Percentiles rank a stretch among this genome's conserved stretches.
These are phyloP conservation scores for Triticum timopheevii DNA, from an alignment of 176 grass and related monocot genomes.

Conservation along the genomic window DNA sequence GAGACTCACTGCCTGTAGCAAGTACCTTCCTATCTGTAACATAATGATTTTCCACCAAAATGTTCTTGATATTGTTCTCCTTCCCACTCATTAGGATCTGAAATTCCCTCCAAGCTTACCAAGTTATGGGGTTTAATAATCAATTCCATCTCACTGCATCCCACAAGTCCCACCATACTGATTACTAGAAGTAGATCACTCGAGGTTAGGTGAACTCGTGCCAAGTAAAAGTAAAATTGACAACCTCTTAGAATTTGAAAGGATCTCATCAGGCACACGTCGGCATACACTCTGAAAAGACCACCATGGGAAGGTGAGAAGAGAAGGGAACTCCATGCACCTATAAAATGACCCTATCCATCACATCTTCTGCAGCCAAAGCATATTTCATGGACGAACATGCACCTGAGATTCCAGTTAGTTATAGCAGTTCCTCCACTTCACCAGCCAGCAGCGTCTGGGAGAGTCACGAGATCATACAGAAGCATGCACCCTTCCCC, in stretches of 20 bases:
- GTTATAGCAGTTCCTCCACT: conserved; percentile 28
- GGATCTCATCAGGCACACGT: conserved; percentile 8
- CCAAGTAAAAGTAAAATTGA: background rate
- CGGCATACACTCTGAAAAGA: conserved; percentile 15
- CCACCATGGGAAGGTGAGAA: background rate
- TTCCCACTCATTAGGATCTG: background rate
- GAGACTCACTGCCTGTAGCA: background rate
- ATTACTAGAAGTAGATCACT: background rate
- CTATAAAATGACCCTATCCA: conserved; percentile 26
- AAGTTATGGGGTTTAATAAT: background rate
- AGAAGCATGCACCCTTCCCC: conserved; percentile 20
- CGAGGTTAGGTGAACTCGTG: background rate
- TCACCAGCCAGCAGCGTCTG: conserved; percentile 16
- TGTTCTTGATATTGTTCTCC: background rate
- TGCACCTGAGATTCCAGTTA: conserved; percentile 8
- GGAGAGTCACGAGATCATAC: conserved; percentile 14
- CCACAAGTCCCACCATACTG: background rate
- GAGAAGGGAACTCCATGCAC: background rate
- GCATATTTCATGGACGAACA: conserved; percentile 38
- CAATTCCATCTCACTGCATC: background rate
- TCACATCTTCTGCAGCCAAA: conserved; percentile 20
- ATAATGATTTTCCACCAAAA: conserved; percentile 20
- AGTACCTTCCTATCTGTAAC: background rate
- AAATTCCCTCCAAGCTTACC: background rate
- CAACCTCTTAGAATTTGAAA: background rate